A percentile compares a stretch with the other conserved stretches of the same genome.
Conservation (phyloP, 2,329 filamentous ascomycete species). For the Aspergillus sp. region DNA sequence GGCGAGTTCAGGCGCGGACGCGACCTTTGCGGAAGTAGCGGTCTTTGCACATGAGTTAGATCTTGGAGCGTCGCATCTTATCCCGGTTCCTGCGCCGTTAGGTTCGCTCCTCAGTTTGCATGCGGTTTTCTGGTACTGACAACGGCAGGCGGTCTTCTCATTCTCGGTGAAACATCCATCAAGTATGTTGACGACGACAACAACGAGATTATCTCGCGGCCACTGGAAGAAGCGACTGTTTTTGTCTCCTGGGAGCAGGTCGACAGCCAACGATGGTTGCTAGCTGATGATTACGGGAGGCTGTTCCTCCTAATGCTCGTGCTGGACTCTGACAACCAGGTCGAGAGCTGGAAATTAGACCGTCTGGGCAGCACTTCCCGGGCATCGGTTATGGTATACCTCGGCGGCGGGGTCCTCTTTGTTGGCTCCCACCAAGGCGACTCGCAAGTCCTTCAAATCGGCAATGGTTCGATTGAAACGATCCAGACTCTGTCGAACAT, state of each 20-base stretch:
- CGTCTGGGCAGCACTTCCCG: slow-evolving; percentile 61
- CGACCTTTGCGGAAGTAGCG: slow-evolving; percentile 45
- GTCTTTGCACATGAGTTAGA: slow-evolving; percentile 47
- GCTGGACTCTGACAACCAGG: slow-evolving; percentile 53
- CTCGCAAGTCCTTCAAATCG: slow-evolving; percentile 66
- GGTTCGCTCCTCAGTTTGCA: slow-evolving; percentile 25
- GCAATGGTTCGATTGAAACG: slow-evolving; percentile 53
- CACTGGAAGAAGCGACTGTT: slow-evolving; percentile 64
- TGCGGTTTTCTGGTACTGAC: slow-evolving; percentile 43
- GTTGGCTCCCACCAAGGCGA: slow-evolving; percentile 89
- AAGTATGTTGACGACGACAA: slow-evolving; percentile 75
- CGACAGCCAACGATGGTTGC: slow-evolving; percentile 70
- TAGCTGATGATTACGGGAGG: slow-evolving; percentile 84
- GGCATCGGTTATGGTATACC: slow-evolving; percentile 68
- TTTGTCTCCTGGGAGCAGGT: slow-evolving; percentile 89
- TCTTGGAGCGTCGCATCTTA: slow-evolving; percentile 51
- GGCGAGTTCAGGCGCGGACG: slow-evolving; percentile 38
- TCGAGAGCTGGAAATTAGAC: slow-evolving; percentile 63
- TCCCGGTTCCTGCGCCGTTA: slow-evolving; percentile 50
- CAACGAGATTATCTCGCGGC: slow-evolving; percentile 55
- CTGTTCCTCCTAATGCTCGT: slow-evolving; percentile 77
- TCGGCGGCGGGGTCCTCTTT: slow-evolving; percentile 60
- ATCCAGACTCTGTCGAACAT: slow-evolving; percentile 75
- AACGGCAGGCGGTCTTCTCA: slow-evolving; percentile 55
- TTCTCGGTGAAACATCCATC: slow-evolving; percentile 71